phyloP scores from a whole-genome alignment of 225 moss, liverwort and hornwort genomes.

The Pseudisothecium myosuroides region DNA sequence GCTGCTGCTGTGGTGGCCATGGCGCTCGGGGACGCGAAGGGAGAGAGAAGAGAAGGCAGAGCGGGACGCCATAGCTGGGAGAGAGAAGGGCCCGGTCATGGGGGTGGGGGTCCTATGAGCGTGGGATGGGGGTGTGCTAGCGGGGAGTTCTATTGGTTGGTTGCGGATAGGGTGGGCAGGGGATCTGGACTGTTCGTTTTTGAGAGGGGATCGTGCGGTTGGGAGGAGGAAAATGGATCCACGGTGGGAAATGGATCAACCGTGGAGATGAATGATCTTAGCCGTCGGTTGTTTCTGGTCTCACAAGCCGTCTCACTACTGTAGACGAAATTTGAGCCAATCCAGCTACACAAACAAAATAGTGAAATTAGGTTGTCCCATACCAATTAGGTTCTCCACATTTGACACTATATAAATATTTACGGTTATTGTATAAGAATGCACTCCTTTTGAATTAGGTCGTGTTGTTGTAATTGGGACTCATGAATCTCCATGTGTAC shows the following conservation, averaged over 20 bases:
- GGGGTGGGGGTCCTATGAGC: neutral
- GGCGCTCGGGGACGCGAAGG: neutral
- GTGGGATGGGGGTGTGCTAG: neutral
- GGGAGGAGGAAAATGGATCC: neutral
- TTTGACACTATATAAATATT: too few species aligned
- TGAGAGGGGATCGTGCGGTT: neutral
- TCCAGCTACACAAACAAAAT: too few species aligned
- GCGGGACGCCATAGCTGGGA: neutral
- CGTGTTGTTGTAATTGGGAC: too few species aligned
- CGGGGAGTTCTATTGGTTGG: neutral
- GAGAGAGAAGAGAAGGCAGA: too few species aligned
- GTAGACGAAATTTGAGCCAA: too few species aligned
- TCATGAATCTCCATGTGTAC: too few species aligned
- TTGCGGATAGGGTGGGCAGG: neutral
- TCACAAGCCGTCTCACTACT: too few species aligned
- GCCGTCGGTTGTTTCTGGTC: neutral
- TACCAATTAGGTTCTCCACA: too few species aligned
- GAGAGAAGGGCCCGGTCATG: neutral
- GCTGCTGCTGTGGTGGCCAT: conserved; percentile 5
- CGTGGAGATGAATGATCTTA: neutral
- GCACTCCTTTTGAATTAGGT: too few species aligned
- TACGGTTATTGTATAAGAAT: too few species aligned
- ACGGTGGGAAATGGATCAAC: too few species aligned
- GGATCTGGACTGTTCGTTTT: neutral
- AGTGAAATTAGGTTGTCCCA: too few species aligned